phyloP scores from a whole-genome alignment of 116 monocot genomes.

The Zostera marina region DNA sequence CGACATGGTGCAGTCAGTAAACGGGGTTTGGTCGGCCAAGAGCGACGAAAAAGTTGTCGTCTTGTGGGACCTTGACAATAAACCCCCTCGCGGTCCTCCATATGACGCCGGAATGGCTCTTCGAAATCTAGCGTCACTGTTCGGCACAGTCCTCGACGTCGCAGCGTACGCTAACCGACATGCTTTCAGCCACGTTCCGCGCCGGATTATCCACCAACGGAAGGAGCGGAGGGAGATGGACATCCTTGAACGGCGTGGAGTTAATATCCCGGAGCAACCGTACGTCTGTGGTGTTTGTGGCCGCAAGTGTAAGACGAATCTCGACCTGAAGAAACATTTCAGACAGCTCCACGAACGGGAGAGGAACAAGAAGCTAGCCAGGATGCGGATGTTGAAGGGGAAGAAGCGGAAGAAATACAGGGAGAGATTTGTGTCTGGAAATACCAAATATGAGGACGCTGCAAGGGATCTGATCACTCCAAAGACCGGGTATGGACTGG shows the following conservation, averaged over 20 bases:
- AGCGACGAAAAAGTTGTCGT: constrained; percentile 44
- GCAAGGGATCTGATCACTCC: constrained; percentile 51
- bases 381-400: constrained; percentile 76
- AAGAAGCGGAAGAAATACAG: constrained; percentile 56
- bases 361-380: constrained; percentile 64
- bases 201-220: constrained; percentile 58
- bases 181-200: constrained; percentile 81
- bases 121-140: constrained; percentile 36
- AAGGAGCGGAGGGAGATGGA: constrained; percentile 46
- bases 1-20: constrained; percentile 48
- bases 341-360: constrained; percentile 82
- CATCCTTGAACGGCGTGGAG: constrained; percentile 40
- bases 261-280: constrained; percentile 21
- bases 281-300: constrained; percentile 84
- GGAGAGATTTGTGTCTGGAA: constrained; percentile 43
- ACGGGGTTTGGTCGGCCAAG: constrained; percentile 42
- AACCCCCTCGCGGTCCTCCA: constrained; percentile 85
- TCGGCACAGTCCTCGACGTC: constrained; percentile 54
- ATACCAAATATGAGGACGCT: constrained; percentile 68
- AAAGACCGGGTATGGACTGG: constrained; percentile 71
- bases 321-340: constrained; percentile 79
- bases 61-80: constrained; percentile 99
- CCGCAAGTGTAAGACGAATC: constrained; percentile 56
- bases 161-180: constrained; percentile 95
- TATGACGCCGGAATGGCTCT: constrained; percentile 60